Conservation (phyloP, 2,329 filamentous ascomycete species). For the Fusarium hainanense region DNA sequence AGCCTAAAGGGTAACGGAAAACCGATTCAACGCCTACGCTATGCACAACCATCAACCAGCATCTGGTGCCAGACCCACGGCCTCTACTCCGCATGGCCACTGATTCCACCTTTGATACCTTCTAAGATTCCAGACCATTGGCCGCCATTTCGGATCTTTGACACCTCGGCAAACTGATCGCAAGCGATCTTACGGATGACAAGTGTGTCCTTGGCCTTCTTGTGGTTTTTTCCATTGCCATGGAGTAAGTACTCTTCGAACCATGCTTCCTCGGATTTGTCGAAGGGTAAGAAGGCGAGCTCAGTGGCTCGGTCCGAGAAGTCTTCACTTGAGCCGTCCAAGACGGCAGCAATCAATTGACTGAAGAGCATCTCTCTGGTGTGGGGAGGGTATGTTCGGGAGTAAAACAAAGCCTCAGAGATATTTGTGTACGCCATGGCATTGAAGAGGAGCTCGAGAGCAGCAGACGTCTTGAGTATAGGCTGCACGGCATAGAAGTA, state of each 20-base stretch:
- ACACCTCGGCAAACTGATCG: conserved; percentile 65
- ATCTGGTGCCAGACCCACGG: neutral
- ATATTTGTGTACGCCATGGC: conserved; percentile 75
- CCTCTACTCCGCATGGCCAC: conserved; percentile 47
- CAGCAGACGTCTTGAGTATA: conserved; percentile 70
- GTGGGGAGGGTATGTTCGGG: conserved; percentile 70
- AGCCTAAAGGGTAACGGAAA: neutral
- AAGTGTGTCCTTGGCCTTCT: conserved; percentile 76
- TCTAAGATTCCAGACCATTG: conserved; percentile 64
- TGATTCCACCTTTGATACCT: conserved; percentile 61
- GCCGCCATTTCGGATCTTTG: conserved; percentile 56
- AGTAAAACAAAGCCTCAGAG: conserved; percentile 79
- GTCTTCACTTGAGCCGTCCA: conserved; percentile 56
- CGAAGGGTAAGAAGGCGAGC: conserved; percentile 79
- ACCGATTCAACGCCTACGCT: conserved; percentile 39
- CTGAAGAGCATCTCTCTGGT: conserved; percentile 74
- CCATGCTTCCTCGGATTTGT: conserved; percentile 76
- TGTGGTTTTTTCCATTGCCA: conserved; percentile 72
- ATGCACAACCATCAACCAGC: conserved; percentile 27
- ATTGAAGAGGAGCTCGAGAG: conserved; percentile 74
- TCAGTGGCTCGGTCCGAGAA: conserved; percentile 71
- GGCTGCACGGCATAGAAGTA: conserved; percentile 84
- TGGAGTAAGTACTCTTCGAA: conserved; percentile 74
- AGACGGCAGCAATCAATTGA: conserved; percentile 69
- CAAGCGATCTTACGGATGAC: conserved; percentile 78